A percentile compares a stretch with the other conserved stretches of the same genome.
These are phyloP conservation scores for Botrytis aclada DNA, from an alignment of 2,329 filamentous ascomycete species.

Conservation along the genomic window DNA sequence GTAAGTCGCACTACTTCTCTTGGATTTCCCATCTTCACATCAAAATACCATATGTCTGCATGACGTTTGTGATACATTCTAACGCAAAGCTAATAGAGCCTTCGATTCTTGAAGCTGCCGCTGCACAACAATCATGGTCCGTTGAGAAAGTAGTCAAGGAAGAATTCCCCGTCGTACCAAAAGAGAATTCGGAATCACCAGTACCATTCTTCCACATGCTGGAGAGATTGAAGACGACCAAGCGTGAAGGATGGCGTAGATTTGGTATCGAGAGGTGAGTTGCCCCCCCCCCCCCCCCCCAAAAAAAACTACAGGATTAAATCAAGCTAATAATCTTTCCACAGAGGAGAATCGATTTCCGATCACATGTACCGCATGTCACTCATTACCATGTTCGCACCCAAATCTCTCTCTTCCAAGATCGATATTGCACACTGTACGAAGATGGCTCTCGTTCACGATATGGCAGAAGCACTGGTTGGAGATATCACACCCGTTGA, in stretches of 20 bases:
- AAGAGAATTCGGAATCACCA: constrained; percentile 64
- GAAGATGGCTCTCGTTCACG: constrained; percentile 93
- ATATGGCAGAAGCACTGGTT: constrained; percentile 94
- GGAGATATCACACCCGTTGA: constrained; percentile 97
- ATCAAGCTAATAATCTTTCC: neutral
- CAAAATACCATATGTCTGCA: neutral
- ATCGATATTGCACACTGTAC: constrained; percentile 82
- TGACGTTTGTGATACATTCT: neutral
- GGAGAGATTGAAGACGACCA: constrained; percentile 91
- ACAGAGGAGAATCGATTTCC: constrained; percentile 80
- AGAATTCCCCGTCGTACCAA: constrained; percentile 58
- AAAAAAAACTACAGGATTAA: neutral
- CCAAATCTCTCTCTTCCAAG: constrained; percentile 64
- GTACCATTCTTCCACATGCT: constrained; percentile 93
- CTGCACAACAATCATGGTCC: constrained; percentile 44
- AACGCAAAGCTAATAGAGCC: constrained; percentile 6
- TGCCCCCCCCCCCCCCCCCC: no score
- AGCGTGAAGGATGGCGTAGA: constrained; percentile 91
- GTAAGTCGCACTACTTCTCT: constrained; percentile 5
- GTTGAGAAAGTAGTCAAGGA: constrained; percentile 60
- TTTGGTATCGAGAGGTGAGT: constrained; percentile 67
- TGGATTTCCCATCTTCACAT: neutral
- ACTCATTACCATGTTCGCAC: constrained; percentile 89
- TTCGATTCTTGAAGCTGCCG: neutral
- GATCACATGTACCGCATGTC: constrained; percentile 99